Evolutionary conservation across 2,329 filamentous ascomycete species (phyloP).

Genomic region (Remersonia thermophila): DNA sequence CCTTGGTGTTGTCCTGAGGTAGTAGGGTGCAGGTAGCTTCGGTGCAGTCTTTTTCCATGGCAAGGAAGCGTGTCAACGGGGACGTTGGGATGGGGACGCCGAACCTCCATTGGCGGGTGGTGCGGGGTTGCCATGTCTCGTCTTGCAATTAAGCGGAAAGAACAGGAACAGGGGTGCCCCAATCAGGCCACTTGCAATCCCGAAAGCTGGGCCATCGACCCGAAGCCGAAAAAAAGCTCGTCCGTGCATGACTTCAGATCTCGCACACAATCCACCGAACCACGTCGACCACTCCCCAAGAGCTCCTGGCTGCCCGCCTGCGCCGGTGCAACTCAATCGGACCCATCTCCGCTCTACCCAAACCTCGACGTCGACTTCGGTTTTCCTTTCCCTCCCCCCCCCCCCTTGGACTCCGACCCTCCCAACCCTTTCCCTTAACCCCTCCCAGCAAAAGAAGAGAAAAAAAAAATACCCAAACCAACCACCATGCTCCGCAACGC

Average conservation of each 20-base stretch:
- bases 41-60: too few relatives aligned
- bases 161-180: constrained; percentile 5
- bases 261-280: constrained; percentile 13
- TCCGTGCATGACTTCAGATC: constrained; percentile 19
- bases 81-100: too few relatives aligned
- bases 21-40: too few relatives aligned
- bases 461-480: constrained; percentile 17
- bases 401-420: not conserved
- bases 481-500: constrained; percentile 37
- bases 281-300: constrained; percentile 3
- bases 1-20: too few relatives aligned
- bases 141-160: constrained; percentile 8
- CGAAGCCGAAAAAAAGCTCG: constrained; percentile 21
- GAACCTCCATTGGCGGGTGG: too few relatives aligned
- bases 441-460: constrained; percentile 23
- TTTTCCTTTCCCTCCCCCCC: not conserved
- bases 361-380: constrained; percentile 6
- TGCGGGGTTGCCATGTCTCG: too few relatives aligned
- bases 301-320: constrained; percentile 16
- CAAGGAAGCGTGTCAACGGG: too few relatives aligned
- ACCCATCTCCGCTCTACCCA: constrained; percentile 16
- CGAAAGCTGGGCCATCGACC: constrained; percentile 15
- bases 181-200: constrained; percentile 18
- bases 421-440: constrained; percentile 28
- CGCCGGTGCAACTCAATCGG: constrained; percentile 17